Conservation (phyloP, 1,284 basidiomycete species). For the Butyriboletus appendiculatus region DNA sequence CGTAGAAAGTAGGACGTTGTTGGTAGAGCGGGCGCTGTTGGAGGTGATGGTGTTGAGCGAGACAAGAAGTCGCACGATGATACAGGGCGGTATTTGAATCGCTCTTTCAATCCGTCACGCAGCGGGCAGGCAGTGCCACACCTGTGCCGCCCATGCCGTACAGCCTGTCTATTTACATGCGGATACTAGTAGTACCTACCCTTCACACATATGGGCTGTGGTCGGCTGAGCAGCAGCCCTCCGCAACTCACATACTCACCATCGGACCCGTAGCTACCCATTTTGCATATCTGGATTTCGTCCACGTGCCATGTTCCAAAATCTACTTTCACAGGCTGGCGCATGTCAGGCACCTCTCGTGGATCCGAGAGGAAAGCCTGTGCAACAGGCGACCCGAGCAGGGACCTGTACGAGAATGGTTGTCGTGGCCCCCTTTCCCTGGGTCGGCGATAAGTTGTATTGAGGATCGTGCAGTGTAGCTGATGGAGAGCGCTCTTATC, state of each 20-base stretch:
- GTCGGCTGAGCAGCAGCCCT: constrained; percentile 12
- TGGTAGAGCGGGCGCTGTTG: constrained; percentile 37
- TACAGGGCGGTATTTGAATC: constrained; percentile 39
- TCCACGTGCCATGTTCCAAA: constrained; percentile 34
- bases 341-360: constrained; percentile 1
- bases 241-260: constrained; percentile 37
- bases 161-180: constrained; percentile 3
- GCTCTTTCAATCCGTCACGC: constrained; percentile 32
- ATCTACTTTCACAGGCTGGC: constrained; percentile 22
- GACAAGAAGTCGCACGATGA: constrained; percentile 40
- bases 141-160: constrained; percentile 32
- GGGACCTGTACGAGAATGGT: constrained; percentile 51
- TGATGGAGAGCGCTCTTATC: constrained; percentile 25
- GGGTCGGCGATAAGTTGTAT: constrained; percentile 57
- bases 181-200: neutral
- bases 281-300: constrained; percentile 37
- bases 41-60: constrained; percentile 40
- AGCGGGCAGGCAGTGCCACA: constrained; percentile 30
- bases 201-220: constrained; percentile 6
- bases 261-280: constrained; percentile 37
- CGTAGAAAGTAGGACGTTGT: constrained; percentile 35
- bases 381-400: constrained; percentile 38
- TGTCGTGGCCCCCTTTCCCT: constrained; percentile 31
- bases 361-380: constrained; percentile 12
- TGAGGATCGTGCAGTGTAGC: constrained; percentile 72